Evolutionary conservation across 2,329 filamentous ascomycete genomes (phyloP), one percentile per base, ranked within the genome.

Genomic region (Colletotrichum agaves): DNA sequence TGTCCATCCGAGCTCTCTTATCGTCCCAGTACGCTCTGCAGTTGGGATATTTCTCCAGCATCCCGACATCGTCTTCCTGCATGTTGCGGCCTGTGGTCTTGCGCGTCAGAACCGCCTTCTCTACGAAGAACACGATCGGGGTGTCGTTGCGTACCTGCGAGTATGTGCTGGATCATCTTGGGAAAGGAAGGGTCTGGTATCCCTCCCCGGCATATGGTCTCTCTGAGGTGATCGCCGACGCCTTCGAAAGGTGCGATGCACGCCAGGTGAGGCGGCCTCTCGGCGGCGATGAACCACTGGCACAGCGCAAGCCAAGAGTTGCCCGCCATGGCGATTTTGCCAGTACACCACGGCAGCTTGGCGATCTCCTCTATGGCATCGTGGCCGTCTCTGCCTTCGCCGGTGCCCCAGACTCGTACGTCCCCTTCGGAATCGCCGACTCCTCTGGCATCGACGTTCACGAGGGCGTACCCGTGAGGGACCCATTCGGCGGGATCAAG

Each of bases 301-400:
- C 15, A n/a, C 11, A 66, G 2, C 31, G 39, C 57, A 0, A 66
- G 57, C 57, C 49, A 66, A 4, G 57, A 61, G 39, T 61, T 66
- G 0, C 57, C 63, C 1, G 57, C 63, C 41, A 66, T n/a, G 6
- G 27, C 15, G 2, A 61, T 23, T n/a, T 50, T 66, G 1, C 57
- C 57, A 17, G 49, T 55, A 5, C 57, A 61, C 57, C 63, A 66
- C 7, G 63, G 31, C 0, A 66, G 41, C 33, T 61, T 61, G 1
- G 63, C 57, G 43, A 66, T 55, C 6, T n/a, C 57, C 10, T 66
- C 63, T 2, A 66, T 49, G 57, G 57, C 49, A 19, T 66, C 57
- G 41, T 56, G 31, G 6, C 63, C 63, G 35, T 66, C 63, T 19
- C 19, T 21, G 31, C 63, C 63, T 10, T 66, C 63, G 15, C 46